Evolutionary conservation across 768 basidiomycete genomes (phyloP).

Genomic region (Calocera viscosa): DNA sequence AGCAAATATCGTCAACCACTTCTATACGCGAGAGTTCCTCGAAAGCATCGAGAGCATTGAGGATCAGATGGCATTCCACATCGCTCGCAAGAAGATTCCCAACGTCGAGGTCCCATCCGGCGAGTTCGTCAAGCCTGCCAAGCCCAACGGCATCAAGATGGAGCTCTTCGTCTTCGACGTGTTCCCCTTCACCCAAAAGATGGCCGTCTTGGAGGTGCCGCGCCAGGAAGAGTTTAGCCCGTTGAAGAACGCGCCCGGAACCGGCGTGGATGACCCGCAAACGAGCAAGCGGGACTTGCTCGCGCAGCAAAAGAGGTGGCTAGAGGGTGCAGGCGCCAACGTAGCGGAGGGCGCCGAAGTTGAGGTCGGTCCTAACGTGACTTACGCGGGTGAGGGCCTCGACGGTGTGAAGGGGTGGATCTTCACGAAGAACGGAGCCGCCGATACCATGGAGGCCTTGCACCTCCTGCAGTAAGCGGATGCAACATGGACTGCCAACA

Average conservation of each 20-base stretch:
- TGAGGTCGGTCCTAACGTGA: slow-evolving; percentile 78
- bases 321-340: slow-evolving; percentile 63
- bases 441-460: slow-evolving; percentile 53
- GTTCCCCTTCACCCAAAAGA: slow-evolving; percentile 75
- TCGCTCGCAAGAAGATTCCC: slow-evolving; percentile 95
- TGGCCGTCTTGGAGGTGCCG: slow-evolving; percentile 79
- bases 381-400: slow-evolving; percentile 87
- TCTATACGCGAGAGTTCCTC: slow-evolving; percentile 83
- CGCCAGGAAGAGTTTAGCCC: slow-evolving; percentile 90
- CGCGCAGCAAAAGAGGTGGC: slow-evolving; percentile 73
- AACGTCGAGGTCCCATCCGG: slow-evolving; percentile 61
- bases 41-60: slow-evolving; percentile 69
- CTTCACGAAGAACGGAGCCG: slow-evolving; percentile 62
- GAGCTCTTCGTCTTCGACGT: slow-evolving; percentile 99
- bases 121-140: slow-evolving; percentile 57
- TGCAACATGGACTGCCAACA: not conserved
- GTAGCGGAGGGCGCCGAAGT: slow-evolving; percentile 68
- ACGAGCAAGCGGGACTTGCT: slow-evolving; percentile 85
- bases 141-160: slow-evolving; percentile 98
- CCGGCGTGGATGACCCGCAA: slow-evolving; percentile 75
- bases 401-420: slow-evolving; percentile 63
- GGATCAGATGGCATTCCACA: slow-evolving; percentile 85
- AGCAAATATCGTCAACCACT: slow-evolving; percentile 96
- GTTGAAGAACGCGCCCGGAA: slow-evolving; percentile 92
- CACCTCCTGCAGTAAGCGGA: slow-evolving; percentile 46